Conservation (phyloP, 805 yeast genomes). For the Candida xyloterini region DNA sequence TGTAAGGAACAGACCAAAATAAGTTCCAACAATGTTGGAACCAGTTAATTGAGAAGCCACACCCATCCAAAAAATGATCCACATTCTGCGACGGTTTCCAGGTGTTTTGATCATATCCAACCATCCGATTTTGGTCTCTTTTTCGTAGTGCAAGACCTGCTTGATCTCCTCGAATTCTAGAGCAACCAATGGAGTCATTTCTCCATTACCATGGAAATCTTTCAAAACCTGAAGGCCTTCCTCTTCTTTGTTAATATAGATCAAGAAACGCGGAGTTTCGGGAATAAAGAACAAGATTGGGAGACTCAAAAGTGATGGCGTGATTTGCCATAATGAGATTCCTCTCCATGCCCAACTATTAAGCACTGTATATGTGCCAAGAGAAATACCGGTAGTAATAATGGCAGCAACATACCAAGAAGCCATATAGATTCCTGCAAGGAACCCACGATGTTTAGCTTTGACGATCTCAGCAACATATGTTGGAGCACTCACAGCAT, state of each 20-base stretch:
- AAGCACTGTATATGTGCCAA: slow-evolving; percentile 26
- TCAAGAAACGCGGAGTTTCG: slow-evolving; percentile 35
- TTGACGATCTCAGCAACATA: slow-evolving; percentile 36
- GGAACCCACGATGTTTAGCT: slow-evolving; percentile 30
- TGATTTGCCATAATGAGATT: slow-evolving; percentile 27
- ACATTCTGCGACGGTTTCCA: slow-evolving; percentile 26
- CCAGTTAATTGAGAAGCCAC: slow-evolving; percentile 30
- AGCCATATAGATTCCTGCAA: slow-evolving; percentile 29
- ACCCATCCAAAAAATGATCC: slow-evolving; percentile 29
- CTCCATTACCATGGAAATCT: slow-evolving; percentile 25
- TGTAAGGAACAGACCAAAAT: slow-evolving; percentile 34
- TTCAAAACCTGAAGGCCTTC: slow-evolving; percentile 29
- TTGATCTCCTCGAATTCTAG: slow-evolving; percentile 26
- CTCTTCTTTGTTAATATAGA: slow-evolving; percentile 24
- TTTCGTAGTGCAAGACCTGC: slow-evolving; percentile 22
- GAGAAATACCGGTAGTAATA: slow-evolving; percentile 30
- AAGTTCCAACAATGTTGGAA: slow-evolving; percentile 28
- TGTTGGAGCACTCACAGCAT: slow-evolving; percentile 34
- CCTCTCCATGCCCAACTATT: slow-evolving; percentile 34
- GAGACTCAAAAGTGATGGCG: slow-evolving; percentile 26
- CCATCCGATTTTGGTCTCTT: slow-evolving; percentile 24
- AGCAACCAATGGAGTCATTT: slow-evolving; percentile 18
- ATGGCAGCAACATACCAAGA: slow-evolving; percentile 31
- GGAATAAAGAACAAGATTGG: slow-evolving; percentile 25
- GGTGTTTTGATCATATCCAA: slow-evolving; percentile 20